phyloP scores from a whole-genome alignment of 805 yeast species.

The Pichia exigua region DNA sequence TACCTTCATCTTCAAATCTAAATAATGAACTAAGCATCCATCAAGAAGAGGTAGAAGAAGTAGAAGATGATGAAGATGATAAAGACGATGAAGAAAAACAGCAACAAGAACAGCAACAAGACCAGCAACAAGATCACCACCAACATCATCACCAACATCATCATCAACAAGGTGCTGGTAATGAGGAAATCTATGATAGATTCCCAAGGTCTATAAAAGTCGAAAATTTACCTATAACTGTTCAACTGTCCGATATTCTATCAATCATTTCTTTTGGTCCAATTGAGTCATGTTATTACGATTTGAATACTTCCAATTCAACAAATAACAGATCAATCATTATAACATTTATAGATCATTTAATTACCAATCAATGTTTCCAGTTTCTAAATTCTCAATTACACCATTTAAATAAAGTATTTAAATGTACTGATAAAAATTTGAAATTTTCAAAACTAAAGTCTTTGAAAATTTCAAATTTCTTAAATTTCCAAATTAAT shows the following conservation, averaged over 20 bases:
- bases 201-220: slow-evolving; percentile 19
- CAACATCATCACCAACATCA: too few species aligned
- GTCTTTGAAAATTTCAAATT: slow-evolving; percentile 23
- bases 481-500: slow-evolving; percentile 22
- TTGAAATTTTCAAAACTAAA: slow-evolving; percentile 29
- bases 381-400: slow-evolving; percentile 9
- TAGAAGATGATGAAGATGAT: too few species aligned
- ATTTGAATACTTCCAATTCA: background rate
- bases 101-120: too few species aligned
- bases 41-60: too few species aligned
- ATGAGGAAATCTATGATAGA: background rate
- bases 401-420: slow-evolving; percentile 19
- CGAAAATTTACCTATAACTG: slow-evolving; percentile 13
- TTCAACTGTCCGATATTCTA: slow-evolving; percentile 22
- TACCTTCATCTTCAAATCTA: background rate
- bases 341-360: slow-evolving; percentile 21
- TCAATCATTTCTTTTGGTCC: slow-evolving; percentile 51
- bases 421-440: slow-evolving; percentile 29
- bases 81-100: too few species aligned
- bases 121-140: too few species aligned
- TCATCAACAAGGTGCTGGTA: too few species aligned
- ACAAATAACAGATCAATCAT: slow-evolving; percentile 1
- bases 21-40: too few species aligned
- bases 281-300: slow-evolving; percentile 47
- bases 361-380: slow-evolving; percentile 19